Base-by-base conservation (phyloP, 495 filamentous ascomycete genomes). In the Lepraria neglecta region DNA sequence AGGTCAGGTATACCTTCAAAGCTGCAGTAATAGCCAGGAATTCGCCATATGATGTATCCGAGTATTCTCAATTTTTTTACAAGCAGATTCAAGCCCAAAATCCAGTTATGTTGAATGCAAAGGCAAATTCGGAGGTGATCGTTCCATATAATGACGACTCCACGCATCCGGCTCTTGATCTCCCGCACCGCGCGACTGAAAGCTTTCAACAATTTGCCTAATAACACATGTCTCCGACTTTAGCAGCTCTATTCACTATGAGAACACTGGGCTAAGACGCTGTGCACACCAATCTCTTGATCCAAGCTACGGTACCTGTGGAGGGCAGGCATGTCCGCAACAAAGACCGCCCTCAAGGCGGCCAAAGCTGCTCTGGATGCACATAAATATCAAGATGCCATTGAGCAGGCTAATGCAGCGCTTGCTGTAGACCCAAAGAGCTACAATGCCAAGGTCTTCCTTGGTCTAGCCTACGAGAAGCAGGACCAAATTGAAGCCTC, bases 371-470 rank as follows among this genome's bases (percentile, higher is more conserved):
- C 88, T 56, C 77, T 96, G 60, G 88, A 92, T 70, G 81, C 86
- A 40, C 82, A 88, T 62, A 88, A 95, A 66, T 97, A 85, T 76
- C 82, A 84, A 65, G 81, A 82, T 61, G 90, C 88, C 40, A 78
- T 86, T 56, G 74, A 80, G 21, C 83, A 89, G 66, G 84, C 87
- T 19, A 80, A 85, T 65, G 79, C 73, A 42, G 71, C 91, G 44
- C 75, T 96, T 56, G 73, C 84, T 38, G 78, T 80, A 64, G 91
- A 98, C 64, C 75, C 86, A 24, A 79, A 86, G 56, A 92, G 86
- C 70, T 96, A 96, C 72, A 85, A 90, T 73, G 89, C 85, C 2
- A 80, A 89, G 65, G 77, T 97, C 28, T 95, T 95, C 69, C 78
- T 92, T 27, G 94, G 88, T 9, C 85, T 92, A 63, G 87, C 86